These are phyloP conservation scores for Populus simonii DNA, from an alignment of 345 rosid genomes.

Conservation along the genomic window DNA sequence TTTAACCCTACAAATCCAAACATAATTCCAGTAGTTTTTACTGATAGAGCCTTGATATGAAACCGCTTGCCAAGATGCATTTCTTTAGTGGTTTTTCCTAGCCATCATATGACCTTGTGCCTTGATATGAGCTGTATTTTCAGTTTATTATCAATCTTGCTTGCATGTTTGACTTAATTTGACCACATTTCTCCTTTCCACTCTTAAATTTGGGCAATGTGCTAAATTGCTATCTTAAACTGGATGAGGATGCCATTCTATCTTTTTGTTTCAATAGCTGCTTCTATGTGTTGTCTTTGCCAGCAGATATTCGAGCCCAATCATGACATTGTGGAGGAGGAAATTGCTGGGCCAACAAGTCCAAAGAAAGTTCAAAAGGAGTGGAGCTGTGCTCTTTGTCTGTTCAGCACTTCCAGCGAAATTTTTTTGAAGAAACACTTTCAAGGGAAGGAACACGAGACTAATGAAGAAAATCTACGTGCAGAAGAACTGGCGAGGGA, in stretches of 20 bases:
- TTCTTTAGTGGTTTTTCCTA: background rate
- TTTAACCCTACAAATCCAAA: background rate
- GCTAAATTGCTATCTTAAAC: background rate
- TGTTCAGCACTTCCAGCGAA: slow-evolving; percentile 23
- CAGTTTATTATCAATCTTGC: background rate
- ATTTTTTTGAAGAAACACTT: slow-evolving; percentile 28
- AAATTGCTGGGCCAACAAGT: background rate
- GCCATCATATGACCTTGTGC: background rate
- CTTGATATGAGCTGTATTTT: background rate
- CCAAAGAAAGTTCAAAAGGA: slow-evolving; percentile 21
- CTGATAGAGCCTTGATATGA: background rate
- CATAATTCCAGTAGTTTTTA: background rate
- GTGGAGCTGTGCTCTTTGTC: slow-evolving; percentile 38
- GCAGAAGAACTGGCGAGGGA: slow-evolving; percentile 4
- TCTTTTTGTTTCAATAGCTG: background rate
- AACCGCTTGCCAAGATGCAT: background rate
- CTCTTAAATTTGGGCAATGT: background rate
- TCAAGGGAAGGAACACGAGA: slow-evolving; percentile 31
- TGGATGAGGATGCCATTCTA: background rate
- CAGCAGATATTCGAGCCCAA: background rate
- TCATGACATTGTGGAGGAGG: slow-evolving; percentile 3
- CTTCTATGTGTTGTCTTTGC: slow-evolving; percentile 1
- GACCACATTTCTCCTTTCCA: background rate
- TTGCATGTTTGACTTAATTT: background rate
- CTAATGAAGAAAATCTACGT: slow-evolving; percentile 13